Conservation (phyloP, 768 basidiomycete genomes). For the Infundibulicybe gibba region DNA sequence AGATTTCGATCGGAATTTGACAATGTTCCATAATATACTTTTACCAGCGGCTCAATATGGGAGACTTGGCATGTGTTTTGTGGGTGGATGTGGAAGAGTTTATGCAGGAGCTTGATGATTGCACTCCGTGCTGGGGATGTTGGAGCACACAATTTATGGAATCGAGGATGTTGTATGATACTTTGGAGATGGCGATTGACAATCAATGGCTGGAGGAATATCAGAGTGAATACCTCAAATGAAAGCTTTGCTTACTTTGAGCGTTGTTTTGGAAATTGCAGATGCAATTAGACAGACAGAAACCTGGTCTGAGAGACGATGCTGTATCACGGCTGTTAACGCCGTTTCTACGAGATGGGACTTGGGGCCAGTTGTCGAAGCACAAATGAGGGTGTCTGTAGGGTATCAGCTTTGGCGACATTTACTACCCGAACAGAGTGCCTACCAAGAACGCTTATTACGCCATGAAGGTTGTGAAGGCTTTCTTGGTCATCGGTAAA, state of each 20-base stretch:
- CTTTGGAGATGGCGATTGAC: slow-evolving; percentile 76
- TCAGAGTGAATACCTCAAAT: slow-evolving; percentile 1
- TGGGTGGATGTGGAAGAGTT: slow-evolving; percentile 74
- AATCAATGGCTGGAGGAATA: slow-evolving; percentile 51
- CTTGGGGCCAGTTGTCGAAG: slow-evolving; percentile 28
- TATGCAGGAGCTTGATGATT: slow-evolving; percentile 53
- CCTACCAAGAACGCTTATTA: slow-evolving; percentile 37
- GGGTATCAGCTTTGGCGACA: too few species aligned
- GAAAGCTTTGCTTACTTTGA: slow-evolving; percentile 54
- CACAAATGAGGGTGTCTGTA: too few species aligned
- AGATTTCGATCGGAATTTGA: slow-evolving; percentile 60
- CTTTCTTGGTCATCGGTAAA: slow-evolving; percentile 30
- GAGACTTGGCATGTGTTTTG: slow-evolving; percentile 81
- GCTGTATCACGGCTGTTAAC: slow-evolving; percentile 58
- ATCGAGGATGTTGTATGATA: slow-evolving; percentile 65
- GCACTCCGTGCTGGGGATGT: slow-evolving; percentile 33
- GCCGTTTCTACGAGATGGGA: slow-evolving; percentile 69
- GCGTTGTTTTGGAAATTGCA: slow-evolving; percentile 33
- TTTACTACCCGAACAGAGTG: slow-evolving; percentile 1
- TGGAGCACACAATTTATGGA: slow-evolving; percentile 42
- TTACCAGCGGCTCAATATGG: slow-evolving; percentile 75
- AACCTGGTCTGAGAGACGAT: slow-evolving; percentile 41
- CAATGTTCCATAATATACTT: slow-evolving; percentile 74
- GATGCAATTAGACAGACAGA: slow-evolving; percentile 41
- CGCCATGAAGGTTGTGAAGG: not conserved